Evolutionary conservation across 108 stramenopile genomes (phyloP).

Genomic region (Cyclotella atomus): DNA sequence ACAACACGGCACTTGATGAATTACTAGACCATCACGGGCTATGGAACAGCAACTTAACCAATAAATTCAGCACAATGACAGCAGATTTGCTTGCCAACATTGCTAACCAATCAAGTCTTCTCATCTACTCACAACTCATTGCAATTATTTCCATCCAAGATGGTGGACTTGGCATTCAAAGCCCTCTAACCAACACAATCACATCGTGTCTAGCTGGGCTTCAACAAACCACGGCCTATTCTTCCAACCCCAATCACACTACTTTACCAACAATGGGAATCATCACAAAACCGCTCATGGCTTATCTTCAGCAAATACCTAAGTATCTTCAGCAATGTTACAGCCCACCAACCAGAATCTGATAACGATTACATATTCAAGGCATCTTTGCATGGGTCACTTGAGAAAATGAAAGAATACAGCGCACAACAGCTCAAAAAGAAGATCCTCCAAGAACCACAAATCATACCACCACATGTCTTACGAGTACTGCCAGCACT

Average conservation of each 20-base stretch:
- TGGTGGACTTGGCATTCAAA: not conserved
- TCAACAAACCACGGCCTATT: not conserved
- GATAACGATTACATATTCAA: no score
- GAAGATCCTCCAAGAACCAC: no score
- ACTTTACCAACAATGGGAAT: not conserved
- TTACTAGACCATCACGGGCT: not conserved
- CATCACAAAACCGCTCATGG: not conserved
- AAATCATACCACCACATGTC: no score
- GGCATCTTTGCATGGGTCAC: no score
- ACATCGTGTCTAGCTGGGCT: not conserved
- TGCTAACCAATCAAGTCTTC: not conserved
- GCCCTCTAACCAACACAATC: not conserved
- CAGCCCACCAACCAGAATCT: no score
- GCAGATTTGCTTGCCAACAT: not conserved
- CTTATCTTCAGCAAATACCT: not conserved
- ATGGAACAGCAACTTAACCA: not conserved
- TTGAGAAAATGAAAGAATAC: no score
- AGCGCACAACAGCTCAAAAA: no score
- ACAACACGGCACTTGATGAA: not conserved
- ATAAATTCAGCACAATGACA: not conserved
- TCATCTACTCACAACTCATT: not conserved
- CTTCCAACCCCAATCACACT: not conserved
- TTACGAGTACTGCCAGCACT: no score
- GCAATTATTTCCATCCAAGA: not conserved
- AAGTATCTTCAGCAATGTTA: no score